Base-by-base conservation (phyloP, 2,329 filamentous ascomycete genomes). In the Graphilbum fragrans region DNA sequence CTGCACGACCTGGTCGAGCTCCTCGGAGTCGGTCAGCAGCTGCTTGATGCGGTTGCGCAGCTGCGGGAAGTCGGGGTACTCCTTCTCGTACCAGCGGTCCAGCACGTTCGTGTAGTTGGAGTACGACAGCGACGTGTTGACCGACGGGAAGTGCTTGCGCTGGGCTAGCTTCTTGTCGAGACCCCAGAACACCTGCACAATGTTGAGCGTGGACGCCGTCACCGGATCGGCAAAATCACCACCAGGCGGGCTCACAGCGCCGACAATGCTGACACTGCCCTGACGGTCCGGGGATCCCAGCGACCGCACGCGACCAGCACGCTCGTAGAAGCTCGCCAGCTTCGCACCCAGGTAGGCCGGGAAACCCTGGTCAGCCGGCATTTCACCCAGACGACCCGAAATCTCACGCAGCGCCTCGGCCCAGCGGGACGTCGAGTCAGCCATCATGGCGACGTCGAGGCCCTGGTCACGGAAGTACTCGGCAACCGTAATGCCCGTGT, bases 311-410 rank as follows among this genome's bases (percentile, higher is more conserved):
- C 85, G 84, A 51, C 92, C 92, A 50, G 92, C 92, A 69, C 92
- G 88, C 67, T 98, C 92, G 75, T 98, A 98, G 75, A 98, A 98
- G 57, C 87, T 94, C 48, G 92, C 92, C 50, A 98, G 77, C 70
- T 98, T 98, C 51, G 92, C 86, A 67, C 86, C 80, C 42, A 98
- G 76, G 61, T 98, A 98, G 39, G 92, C 92, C 36, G 92, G 92
- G 80, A 95, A 98, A 78, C 92, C 92, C 66, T 98, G 92, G 64
- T 98, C 92, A 63, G 92, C 92, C 66, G 92, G 92, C 92, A 98
- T 98, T 65, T 98, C 92, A 73, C 92, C 92, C 46, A 98, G 73
- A 74, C 92, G 92, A 72, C 92, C 92, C 27, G 92, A 98, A 62
- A 98, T 81, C 64, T 98, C 92, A 84, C 92, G 87, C 60, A 98